Conservation (phyloP, 106 monocot species). For the Platanthera guangdongensis region DNA sequence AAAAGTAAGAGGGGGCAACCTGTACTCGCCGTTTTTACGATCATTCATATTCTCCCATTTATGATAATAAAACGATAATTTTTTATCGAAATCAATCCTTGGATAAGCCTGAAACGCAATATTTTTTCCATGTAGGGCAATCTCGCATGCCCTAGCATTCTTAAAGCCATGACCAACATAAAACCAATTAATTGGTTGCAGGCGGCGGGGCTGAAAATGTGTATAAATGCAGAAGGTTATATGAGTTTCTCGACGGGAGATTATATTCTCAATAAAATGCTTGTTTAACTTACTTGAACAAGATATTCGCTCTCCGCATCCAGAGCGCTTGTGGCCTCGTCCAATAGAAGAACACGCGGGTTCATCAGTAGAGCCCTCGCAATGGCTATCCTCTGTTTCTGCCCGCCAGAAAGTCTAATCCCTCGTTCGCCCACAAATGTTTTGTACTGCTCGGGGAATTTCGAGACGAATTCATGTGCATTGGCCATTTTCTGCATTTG, state of each 20-base stretch:
- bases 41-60: neutral
- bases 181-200: too few relatives aligned
- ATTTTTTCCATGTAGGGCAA: too few relatives aligned
- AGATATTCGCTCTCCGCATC: slow-evolving; percentile 99
- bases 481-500: slow-evolving; percentile 91
- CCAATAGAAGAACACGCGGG: slow-evolving; percentile 54
- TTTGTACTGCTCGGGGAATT: slow-evolving; percentile 88
- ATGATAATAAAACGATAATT: neutral
- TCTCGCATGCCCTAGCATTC: too few relatives aligned
- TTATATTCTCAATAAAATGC: too few relatives aligned
- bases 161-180: too few relatives aligned
- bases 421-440: slow-evolving; percentile 79
- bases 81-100: too few relatives aligned
- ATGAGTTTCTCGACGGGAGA: too few relatives aligned
- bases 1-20: too few relatives aligned
- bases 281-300: slow-evolving; percentile 55
- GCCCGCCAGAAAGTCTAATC: slow-evolving; percentile 89
- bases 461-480: slow-evolving; percentile 84
- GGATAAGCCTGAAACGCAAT: too few relatives aligned
- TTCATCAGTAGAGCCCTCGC: slow-evolving; percentile 78
- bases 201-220: too few relatives aligned
- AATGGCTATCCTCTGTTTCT: slow-evolving; percentile 93
- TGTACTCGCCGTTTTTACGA: too few relatives aligned
- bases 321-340: slow-evolving; percentile 75
- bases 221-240: too few relatives aligned